Percentiles rank a stretch among this genome's conserved stretches.
These are phyloP conservation scores for Sphaceloma murrayae DNA, from an alignment of 2,329 filamentous ascomycete genomes.

Conservation along the genomic window DNA sequence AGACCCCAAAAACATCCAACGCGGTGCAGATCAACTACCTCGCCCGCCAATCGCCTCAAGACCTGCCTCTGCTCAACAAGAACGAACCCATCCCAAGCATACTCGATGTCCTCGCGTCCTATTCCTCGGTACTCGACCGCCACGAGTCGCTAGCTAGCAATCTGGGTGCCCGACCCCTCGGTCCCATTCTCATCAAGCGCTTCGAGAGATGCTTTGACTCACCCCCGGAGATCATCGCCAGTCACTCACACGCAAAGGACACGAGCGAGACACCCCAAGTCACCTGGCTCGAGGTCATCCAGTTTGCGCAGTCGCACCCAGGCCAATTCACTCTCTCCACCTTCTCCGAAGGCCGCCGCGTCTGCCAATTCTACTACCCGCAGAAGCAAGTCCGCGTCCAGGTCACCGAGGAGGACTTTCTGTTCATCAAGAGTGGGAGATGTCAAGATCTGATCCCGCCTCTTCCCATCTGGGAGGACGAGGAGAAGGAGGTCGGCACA, in stretches of 20 bases:
- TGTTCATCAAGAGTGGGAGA: conserved; percentile 72
- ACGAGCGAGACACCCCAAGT: conserved; percentile 40
- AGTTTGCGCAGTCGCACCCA: conserved; percentile 71
- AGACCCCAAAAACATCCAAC: conserved; percentile 41
- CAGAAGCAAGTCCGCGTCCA: conserved; percentile 74
- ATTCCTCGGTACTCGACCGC: conserved; percentile 74
- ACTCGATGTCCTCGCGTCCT: conserved; percentile 62
- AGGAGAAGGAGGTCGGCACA: conserved; percentile 73
- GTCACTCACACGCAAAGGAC: conserved; percentile 37
- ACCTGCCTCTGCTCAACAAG: conserved; percentile 52
- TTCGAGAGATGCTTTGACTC: conserved; percentile 82
- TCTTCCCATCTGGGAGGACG: conserved; percentile 74
- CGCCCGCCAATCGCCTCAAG: conserved; percentile 51
- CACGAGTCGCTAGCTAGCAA: conserved; percentile 82
- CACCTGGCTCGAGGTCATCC: conserved; percentile 77
- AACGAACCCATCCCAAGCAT: conserved; percentile 67
- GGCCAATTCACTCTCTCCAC: conserved; percentile 66
- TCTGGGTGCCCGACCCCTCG: conserved; percentile 71
- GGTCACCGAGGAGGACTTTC: conserved; percentile 80
- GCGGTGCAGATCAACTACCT: conserved; percentile 61
- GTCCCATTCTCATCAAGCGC: conserved; percentile 72
- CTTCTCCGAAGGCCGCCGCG: conserved; percentile 56
- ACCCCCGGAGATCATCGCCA: conserved; percentile 58
- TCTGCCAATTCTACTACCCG: conserved; percentile 62
- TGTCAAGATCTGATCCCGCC: conserved; percentile 73